phyloP scores from a whole-genome alignment of 805 yeast genomes.

The Candida maris region DNA sequence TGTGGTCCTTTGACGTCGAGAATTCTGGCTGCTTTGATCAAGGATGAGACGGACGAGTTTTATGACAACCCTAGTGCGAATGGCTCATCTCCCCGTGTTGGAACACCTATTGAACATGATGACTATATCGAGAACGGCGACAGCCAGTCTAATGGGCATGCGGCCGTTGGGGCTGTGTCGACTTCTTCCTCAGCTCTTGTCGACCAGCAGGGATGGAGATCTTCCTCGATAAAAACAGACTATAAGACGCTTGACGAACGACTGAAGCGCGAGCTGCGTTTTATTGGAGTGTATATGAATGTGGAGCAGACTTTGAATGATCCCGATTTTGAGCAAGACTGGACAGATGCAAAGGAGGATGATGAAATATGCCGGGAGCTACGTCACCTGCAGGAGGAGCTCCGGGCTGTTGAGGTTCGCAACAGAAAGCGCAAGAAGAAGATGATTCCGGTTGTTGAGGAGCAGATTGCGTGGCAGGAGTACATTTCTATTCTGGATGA shows the following conservation, averaged over 20 bases:
- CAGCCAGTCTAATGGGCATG: not conserved
- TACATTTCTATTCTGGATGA: conserved; percentile 87
- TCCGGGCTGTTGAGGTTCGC: conserved; percentile 54
- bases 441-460: conserved; percentile 71
- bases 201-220: conserved; percentile 47
- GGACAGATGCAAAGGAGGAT: conserved; percentile 82
- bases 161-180: conserved; percentile 6
- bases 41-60: conserved; percentile 37
- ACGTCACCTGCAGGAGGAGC: conserved; percentile 64
- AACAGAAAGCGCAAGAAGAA: conserved; percentile 67
- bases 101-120: conserved; percentile 6
- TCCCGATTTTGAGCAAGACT: conserved; percentile 48
- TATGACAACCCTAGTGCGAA: conserved; percentile 18
- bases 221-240: conserved; percentile 49
- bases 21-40: conserved; percentile 72
- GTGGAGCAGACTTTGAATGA: conserved; percentile 39
- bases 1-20: conserved; percentile 92
- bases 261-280: conserved; percentile 78
- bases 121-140: conserved; percentile 12
- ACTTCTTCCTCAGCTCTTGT: conserved; percentile 25
- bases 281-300: conserved; percentile 85
- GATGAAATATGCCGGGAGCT: conserved; percentile 90
- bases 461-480: conserved; percentile 93
- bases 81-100: conserved; percentile 16
- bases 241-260: conserved; percentile 84